Base-by-base conservation (phyloP, 768 basidiomycete genomes). In the Dentipellis sp. region DNA sequence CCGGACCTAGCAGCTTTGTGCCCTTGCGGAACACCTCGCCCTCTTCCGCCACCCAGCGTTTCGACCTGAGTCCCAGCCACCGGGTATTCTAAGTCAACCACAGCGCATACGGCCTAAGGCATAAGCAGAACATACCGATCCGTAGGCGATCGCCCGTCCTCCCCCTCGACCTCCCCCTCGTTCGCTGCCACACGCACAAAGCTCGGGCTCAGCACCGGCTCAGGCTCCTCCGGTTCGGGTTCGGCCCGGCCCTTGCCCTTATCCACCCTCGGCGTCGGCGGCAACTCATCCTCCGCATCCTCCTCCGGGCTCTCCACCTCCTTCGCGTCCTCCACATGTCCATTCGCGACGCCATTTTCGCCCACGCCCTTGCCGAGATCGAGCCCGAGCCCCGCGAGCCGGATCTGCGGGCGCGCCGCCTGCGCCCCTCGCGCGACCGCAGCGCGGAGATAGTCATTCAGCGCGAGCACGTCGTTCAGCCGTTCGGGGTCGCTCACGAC, bases 1-100 rank as follows among this genome's bases (percentile, higher is more conserved):
- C 90, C 8, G 82, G 83, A 1, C 85, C 84, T 9, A 91, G 74
- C 17, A 97, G 73, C 3, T 85, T 86, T 10, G 79, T 82, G 0
- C 94, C 93, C 65, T 95, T 94, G 42, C 94, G 77, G 74, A 97
- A 97, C 40, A 98, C 88, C 70, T 98, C 95, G 0, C 93, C 93
- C 67, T 99, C 97, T 67, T 98, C 97, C 55, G 84, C 89, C 0
- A 94, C 87, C 86, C 89, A 91, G 52, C 77, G 83, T 60, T 83
- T 76, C 22, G 87, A 88, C 50, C 89, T 87, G 52, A n/a, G 22
- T 23, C 50, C 45, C 37, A 45, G 23, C n/a, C 39, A 29, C 1
- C 21, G 47, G 42, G n/a, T 6, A 29, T 6, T 3, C 34, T 55
- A 22, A 53, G 50, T 38, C 46, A 7, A 14, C 23, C 23, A 50